Percentiles rank a stretch among this genome's conserved stretches.
phyloP scores from a whole-genome alignment of 305 asterid species.

The Euphrasia arctica region DNA sequence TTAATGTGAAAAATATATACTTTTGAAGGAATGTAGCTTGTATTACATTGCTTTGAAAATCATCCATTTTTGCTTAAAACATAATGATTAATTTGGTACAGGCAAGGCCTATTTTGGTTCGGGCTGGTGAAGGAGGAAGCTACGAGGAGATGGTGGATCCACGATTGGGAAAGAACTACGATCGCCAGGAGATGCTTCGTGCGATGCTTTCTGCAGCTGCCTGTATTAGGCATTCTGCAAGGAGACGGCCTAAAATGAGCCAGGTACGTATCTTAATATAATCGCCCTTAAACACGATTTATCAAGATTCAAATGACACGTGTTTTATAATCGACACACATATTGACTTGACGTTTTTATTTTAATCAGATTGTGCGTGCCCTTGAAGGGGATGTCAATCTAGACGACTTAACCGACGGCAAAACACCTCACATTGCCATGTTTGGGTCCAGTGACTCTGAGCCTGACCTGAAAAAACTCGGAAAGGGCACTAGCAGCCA shows the following conservation, averaged over 20 bases:
- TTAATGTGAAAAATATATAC: background rate
- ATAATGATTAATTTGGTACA: conserved; percentile 15
- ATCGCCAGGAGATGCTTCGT: conserved; percentile 64
- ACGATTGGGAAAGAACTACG: conserved; percentile 48
- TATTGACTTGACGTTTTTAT: background rate
- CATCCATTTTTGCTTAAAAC: too few relatives aligned
- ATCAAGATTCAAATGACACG: background rate
- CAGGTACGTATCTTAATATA: conserved; percentile 38
- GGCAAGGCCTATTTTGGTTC: conserved; percentile 73
- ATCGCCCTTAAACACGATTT: too few relatives aligned
- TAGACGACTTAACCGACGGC: conserved; percentile 46
- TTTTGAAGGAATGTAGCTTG: too few relatives aligned
- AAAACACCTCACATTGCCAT: conserved; percentile 25
- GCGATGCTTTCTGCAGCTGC: conserved; percentile 79
- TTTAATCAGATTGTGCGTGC: conserved; percentile 55
- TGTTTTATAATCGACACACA: background rate
- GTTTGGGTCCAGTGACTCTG: conserved; percentile 42
- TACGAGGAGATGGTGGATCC: conserved; percentile 78
- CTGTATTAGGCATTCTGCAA: conserved; percentile 69
- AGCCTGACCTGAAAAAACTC: conserved; percentile 37
- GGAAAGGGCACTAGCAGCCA: conserved; percentile 45
- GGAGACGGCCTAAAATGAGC: conserved; percentile 88
- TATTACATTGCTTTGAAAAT: too few relatives aligned
- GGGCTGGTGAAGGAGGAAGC: conserved; percentile 49
- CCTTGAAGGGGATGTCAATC: conserved; percentile 57